Evolutionary conservation across 192 early-diverging fungal species (phyloP).

Genomic region (Podila horticola): DNA sequence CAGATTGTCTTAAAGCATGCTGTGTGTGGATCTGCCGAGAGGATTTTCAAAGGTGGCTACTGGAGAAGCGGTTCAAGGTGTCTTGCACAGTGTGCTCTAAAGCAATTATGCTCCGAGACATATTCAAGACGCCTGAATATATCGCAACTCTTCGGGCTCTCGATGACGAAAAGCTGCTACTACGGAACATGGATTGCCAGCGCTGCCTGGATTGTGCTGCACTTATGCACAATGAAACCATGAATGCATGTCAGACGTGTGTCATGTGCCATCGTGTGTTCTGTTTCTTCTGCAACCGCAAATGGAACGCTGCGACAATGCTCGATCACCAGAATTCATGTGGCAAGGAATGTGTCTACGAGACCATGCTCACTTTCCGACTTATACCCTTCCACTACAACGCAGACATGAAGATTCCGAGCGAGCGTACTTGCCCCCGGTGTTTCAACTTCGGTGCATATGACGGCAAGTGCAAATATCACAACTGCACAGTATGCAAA

Average conservation of each 20-base stretch:
- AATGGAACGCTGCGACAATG: slow-evolving; percentile 23
- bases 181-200: slow-evolving; percentile 30
- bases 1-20: slow-evolving; percentile 17
- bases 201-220: slow-evolving; percentile 23
- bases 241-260: slow-evolving; percentile 21
- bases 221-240: slow-evolving; percentile 34
- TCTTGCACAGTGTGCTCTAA: slow-evolving; percentile 34
- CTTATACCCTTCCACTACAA: slow-evolving; percentile 29
- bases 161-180: slow-evolving; percentile 20
- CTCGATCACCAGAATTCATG: slow-evolving; percentile 14
- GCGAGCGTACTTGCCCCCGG: slow-evolving; percentile 14
- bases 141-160: slow-evolving; percentile 21
- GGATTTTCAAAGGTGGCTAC: slow-evolving; percentile 17
- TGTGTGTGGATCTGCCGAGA: slow-evolving; percentile 31
- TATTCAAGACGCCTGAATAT: slow-evolving; percentile 39
- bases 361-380: slow-evolving; percentile 29
- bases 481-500: slow-evolving; percentile 16
- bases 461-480: slow-evolving; percentile 38
- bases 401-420: slow-evolving; percentile 16
- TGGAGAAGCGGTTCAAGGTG: slow-evolving; percentile 25
- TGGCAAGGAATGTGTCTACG: slow-evolving; percentile 25
- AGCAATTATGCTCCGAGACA: slow-evolving; percentile 7
- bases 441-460: slow-evolving; percentile 37
- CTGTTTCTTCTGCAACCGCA: slow-evolving; percentile 38
- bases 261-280: slow-evolving; percentile 13